These are phyloP conservation scores for Aphanomyces invadans DNA, from an alignment of 352 stramenopile genomes.

Conservation along the genomic window DNA sequence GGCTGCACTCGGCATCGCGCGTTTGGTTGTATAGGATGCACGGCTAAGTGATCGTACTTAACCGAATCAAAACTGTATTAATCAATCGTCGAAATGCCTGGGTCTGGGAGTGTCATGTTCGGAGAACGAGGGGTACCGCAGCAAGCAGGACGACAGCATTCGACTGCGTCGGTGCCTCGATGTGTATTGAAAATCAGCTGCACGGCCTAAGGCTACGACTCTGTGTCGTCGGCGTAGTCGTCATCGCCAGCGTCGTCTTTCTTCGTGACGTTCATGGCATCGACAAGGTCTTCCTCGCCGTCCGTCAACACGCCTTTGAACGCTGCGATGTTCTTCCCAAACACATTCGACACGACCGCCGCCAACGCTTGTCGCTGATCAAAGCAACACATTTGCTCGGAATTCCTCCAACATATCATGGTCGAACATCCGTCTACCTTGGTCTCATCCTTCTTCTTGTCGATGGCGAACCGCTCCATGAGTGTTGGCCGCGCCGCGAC, in stretches of 20 bases:
- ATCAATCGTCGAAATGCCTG: too few relatives aligned
- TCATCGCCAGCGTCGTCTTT: constrained; percentile 21
- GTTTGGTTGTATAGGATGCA: too few relatives aligned
- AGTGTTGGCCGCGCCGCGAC: constrained; percentile 47
- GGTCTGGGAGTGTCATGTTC: too few relatives aligned
- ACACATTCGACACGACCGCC: constrained; percentile 64
- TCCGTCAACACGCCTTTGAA: constrained; percentile 62
- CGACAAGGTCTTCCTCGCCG: constrained; percentile 54
- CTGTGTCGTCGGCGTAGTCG: constrained; percentile 6
- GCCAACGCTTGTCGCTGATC: constrained; percentile 43
- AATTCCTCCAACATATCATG: too few relatives aligned
- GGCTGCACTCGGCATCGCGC: too few relatives aligned
- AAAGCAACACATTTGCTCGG: background rate
- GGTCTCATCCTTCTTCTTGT: constrained; percentile 59
- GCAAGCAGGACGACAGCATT: too few relatives aligned
- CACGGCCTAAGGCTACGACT: background rate
- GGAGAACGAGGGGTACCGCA: too few relatives aligned
- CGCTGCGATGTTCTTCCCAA: constrained; percentile 44
- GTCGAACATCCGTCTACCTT: constrained; percentile 29
- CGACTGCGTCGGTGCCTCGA: too few relatives aligned
- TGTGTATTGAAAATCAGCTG: too few relatives aligned
- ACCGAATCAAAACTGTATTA: too few relatives aligned
- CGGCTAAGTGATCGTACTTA: too few relatives aligned
- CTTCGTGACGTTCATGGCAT: constrained; percentile 41
- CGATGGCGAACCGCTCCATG: constrained; percentile 68